phyloP scores from a whole-genome alignment of 768 basidiomycete species.

The Russula olivacea region DNA sequence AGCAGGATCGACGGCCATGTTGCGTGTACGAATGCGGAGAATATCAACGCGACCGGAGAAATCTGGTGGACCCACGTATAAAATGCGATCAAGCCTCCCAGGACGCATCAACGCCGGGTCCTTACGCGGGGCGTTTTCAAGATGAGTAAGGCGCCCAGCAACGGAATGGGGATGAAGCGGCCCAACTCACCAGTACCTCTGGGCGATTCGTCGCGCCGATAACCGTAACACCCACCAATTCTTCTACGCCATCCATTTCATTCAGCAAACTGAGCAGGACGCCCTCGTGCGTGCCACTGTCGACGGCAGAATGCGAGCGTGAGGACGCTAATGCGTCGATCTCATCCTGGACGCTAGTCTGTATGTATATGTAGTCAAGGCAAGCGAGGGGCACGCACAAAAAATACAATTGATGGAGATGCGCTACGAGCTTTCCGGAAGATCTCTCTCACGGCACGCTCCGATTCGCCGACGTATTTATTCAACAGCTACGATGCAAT shows the following conservation, averaged over 20 bases:
- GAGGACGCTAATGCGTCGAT: constrained; percentile 90
- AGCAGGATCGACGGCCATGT: constrained; percentile 74
- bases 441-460: constrained; percentile 89
- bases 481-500: constrained; percentile 63
- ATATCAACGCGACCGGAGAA: constrained; percentile 76
- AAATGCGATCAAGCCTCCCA: constrained; percentile 86
- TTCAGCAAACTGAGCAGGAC: constrained; percentile 90
- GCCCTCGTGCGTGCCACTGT: constrained; percentile 66
- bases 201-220: constrained; percentile 96
- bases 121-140: constrained; percentile 37
- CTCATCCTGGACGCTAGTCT: constrained; percentile 63
- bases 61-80: constrained; percentile 94
- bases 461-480: constrained; percentile 97
- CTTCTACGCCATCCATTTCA: constrained; percentile 98
- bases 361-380: neutral
- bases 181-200: constrained; percentile 43
- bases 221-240: constrained; percentile 89
- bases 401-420: constrained; percentile 93
- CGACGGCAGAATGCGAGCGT: constrained; percentile 47
- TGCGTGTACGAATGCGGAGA: constrained; percentile 63
- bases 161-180: constrained; percentile 26
- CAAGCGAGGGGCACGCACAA: constrained; percentile 49
- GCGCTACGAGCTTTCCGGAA: constrained; percentile 94
- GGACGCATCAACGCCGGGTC: constrained; percentile 94
- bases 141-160: neutral